phyloP scores from a whole-genome alignment of 768 basidiomycete species.

The Auriscalpium vulgare region DNA sequence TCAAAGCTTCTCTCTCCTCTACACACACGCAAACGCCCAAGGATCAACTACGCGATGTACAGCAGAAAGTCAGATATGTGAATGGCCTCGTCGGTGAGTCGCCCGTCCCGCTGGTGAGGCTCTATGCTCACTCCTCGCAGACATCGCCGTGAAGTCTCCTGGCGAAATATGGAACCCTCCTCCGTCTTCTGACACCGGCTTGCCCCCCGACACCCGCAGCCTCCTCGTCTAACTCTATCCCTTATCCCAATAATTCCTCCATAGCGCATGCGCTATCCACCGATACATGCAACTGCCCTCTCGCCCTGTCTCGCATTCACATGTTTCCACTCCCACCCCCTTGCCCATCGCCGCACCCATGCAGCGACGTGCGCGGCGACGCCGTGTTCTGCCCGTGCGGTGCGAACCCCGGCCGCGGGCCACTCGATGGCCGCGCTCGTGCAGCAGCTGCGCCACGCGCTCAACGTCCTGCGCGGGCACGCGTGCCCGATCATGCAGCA shows the following conservation, averaged over 20 bases:
- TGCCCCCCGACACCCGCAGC: conserved; percentile 12
- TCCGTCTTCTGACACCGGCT: conserved; percentile 36
- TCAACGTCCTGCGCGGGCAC: too few species aligned
- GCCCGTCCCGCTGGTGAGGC: neutral
- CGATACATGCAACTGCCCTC: conserved; percentile 43
- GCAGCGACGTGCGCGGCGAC: too few species aligned
- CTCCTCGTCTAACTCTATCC: conserved; percentile 13
- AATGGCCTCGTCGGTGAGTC: conserved; percentile 62
- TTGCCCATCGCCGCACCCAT: conserved; percentile 24
- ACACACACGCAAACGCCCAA: conserved; percentile 21
- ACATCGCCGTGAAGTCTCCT: conserved; percentile 72
- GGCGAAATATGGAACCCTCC: conserved; percentile 73
- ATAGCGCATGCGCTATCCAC: conserved; percentile 9
- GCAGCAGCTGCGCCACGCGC: too few species aligned
- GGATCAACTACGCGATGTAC: conserved; percentile 29
- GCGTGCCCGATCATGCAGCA: too few species aligned
- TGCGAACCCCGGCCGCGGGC: too few species aligned
- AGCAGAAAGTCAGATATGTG: conserved; percentile 57
- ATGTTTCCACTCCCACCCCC: conserved; percentile 24
- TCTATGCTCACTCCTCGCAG: conserved; percentile 28
- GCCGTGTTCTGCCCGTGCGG: too few species aligned
- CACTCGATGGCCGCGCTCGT: too few species aligned
- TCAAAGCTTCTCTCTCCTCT: conserved; percentile 17
- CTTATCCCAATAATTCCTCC: conserved; percentile 20
- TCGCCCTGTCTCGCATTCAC: conserved; percentile 43